A percentile compares a stretch with the other conserved stretches of the same genome.
These are phyloP conservation scores for Podila epicladia DNA, from an alignment of 192 early-diverging fungal genomes.

Conservation along the genomic window DNA sequence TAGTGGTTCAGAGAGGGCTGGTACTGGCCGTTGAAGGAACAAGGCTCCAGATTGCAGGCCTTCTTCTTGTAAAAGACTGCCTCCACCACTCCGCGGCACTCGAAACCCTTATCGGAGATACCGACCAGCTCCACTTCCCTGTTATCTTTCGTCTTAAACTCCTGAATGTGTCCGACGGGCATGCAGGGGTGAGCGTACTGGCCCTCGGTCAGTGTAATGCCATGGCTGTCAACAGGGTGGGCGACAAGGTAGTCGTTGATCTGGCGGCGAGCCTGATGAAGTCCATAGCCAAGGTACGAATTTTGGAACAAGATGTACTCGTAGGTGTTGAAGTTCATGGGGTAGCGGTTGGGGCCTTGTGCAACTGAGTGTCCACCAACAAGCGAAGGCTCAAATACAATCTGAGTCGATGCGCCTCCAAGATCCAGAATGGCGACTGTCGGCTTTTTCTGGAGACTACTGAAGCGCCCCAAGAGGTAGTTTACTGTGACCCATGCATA, in stretches of 20 bases:
- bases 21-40: slow-evolving; percentile 93
- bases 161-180: slow-evolving; percentile 27
- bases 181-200: slow-evolving; percentile 65
- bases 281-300: slow-evolving; percentile 93
- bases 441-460: slow-evolving; percentile 51
- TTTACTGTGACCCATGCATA: slow-evolving; percentile 99
- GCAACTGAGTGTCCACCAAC: slow-evolving; percentile 51
- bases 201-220: slow-evolving; percentile 29
- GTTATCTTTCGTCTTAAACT: slow-evolving; percentile 5
- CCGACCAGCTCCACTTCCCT: slow-evolving; percentile 61
- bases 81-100: slow-evolving; percentile 63
- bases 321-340: slow-evolving; percentile 75
- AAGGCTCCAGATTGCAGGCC: slow-evolving; percentile 67
- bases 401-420: slow-evolving; percentile 97
- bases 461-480: slow-evolving; percentile 81
- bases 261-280: slow-evolving; percentile 84
- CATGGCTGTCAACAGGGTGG: slow-evolving; percentile 24
- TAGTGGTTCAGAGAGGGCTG: slow-evolving; percentile 84
- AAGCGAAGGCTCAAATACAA: slow-evolving; percentile 90
- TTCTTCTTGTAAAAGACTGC: slow-evolving; percentile 82
- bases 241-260: slow-evolving; percentile 66
- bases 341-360: slow-evolving; percentile 79
- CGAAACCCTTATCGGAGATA: slow-evolving; percentile 61
- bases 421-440: slow-evolving; percentile 96
- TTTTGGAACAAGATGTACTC: slow-evolving; percentile 92